Percentiles rank a stretch among this genome's conserved stretches.
Conservation (phyloP, 306 rosid species). For the Oxytropis ochrocephala region DNA sequence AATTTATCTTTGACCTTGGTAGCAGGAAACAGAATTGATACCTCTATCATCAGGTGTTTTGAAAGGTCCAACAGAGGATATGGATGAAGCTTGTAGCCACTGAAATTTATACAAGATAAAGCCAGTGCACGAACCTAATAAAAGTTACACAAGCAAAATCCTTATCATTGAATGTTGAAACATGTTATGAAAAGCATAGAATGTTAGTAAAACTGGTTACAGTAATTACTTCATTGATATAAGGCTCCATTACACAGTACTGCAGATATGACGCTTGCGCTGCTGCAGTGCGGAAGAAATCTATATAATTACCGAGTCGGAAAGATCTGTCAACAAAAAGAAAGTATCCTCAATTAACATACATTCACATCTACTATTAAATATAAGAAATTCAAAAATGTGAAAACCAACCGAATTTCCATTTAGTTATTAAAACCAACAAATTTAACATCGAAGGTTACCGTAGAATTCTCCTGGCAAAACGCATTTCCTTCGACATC, state of each 20-base stretch:
- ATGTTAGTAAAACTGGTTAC: background rate
- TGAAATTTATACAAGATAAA: slow-evolving; percentile 60
- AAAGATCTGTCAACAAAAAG: slow-evolving; percentile 46
- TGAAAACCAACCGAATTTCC: background rate
- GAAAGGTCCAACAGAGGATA: slow-evolving; percentile 63
- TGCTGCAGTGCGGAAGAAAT: slow-evolving; percentile 48
- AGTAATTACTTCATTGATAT: slow-evolving; percentile 58
- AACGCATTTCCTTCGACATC: slow-evolving; percentile 80
- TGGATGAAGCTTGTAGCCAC: slow-evolving; percentile 87
- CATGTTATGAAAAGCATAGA: background rate
- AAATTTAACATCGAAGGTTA: slow-evolving; percentile 28
- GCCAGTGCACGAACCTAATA: slow-evolving; percentile 70
- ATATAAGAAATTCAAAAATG: background rate
- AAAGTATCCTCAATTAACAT: slow-evolving; percentile 3
- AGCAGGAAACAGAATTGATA: slow-evolving; percentile 24
- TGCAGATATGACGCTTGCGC: slow-evolving; percentile 72
- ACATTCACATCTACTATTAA: background rate
- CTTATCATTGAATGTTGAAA: background rate
- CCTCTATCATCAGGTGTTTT: slow-evolving; percentile 71
- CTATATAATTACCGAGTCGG: slow-evolving; percentile 61
- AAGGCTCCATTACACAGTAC: slow-evolving; percentile 77
- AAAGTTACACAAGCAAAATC: background rate
- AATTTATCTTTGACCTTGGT: background rate
- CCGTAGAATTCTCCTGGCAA: slow-evolving; percentile 69
- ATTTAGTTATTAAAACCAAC: background rate